These are phyloP conservation scores for Phylloporus scabripes DNA, from an alignment of 768 basidiomycete genomes.

Conservation along the genomic window DNA sequence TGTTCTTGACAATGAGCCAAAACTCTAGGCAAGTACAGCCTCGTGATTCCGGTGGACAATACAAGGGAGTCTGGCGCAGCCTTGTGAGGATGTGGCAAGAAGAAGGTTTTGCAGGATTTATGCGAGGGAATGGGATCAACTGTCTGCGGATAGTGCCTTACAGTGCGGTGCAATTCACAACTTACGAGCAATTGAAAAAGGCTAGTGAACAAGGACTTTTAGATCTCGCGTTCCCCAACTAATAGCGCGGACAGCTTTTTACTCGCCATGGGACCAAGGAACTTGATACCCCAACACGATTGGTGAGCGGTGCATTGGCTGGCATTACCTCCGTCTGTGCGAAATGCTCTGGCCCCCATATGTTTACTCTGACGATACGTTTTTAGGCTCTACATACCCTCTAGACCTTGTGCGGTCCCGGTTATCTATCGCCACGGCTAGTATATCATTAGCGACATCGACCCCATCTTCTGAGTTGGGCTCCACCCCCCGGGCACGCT, in stretches of 20 bases:
- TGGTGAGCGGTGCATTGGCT: slow-evolving; percentile 84
- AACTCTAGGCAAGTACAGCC: slow-evolving; percentile 82
- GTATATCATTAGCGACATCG: slow-evolving; percentile 35
- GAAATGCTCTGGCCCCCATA: slow-evolving; percentile 28
- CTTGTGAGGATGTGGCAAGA: slow-evolving; percentile 84
- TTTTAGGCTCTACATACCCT: slow-evolving; percentile 78
- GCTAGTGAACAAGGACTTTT: slow-evolving; percentile 32
- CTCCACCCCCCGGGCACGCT: slow-evolving; percentile 29
- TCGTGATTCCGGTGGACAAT: slow-evolving; percentile 53
- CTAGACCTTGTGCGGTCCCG: slow-evolving; percentile 91
- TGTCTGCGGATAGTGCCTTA: slow-evolving; percentile 93
- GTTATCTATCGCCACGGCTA: slow-evolving; percentile 90
- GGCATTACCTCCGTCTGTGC: slow-evolving; percentile 92
- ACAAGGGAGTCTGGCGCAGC: slow-evolving; percentile 80
- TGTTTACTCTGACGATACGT: slow-evolving; percentile 4
- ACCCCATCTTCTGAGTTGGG: slow-evolving; percentile 35
- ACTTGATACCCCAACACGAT: slow-evolving; percentile 83
- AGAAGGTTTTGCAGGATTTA: slow-evolving; percentile 88
- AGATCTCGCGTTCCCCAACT: slow-evolving; percentile 16
- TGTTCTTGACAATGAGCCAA: slow-evolving; percentile 3
- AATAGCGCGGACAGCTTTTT: slow-evolving; percentile 52
- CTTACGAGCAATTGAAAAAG: slow-evolving; percentile 89
- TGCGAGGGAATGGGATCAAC: slow-evolving; percentile 93
- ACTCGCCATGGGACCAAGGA: slow-evolving; percentile 60
- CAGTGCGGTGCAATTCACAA: slow-evolving; percentile 79